Conservation (phyloP, 1,139 yeast genomes). For the Suhomyces kunorum region DNA sequence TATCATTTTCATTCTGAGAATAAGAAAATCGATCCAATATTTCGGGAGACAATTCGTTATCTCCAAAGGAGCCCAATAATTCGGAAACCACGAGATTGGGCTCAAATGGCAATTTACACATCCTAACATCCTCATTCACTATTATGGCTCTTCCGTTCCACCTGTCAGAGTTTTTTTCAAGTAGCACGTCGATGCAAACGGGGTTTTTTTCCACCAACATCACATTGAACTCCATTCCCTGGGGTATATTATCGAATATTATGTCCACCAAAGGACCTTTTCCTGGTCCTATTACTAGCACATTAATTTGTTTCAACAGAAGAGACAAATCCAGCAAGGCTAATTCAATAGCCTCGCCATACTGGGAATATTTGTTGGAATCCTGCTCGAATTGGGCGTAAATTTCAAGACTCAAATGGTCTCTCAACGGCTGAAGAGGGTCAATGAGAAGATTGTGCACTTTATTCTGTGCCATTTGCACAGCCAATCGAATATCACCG, state of each 20-base stretch:
- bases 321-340: conserved; percentile 45
- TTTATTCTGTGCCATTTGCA: neutral
- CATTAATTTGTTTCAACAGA: conserved; percentile 12
- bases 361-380: conserved; percentile 61
- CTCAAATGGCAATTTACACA: conserved; percentile 34
- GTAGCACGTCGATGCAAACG: conserved; percentile 54
- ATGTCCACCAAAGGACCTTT: conserved; percentile 73
- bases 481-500: neutral
- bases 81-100: conserved; percentile 71
- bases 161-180: conserved; percentile 36
- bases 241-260: conserved; percentile 32
- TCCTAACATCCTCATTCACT: conserved; percentile 57
- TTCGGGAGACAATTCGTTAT: conserved; percentile 88
- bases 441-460: conserved; percentile 20
- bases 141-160: conserved; percentile 55
- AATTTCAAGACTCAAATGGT: conserved; percentile 56
- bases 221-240: conserved; percentile 14
- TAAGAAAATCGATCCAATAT: conserved; percentile 40
- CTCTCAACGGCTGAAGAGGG: conserved; percentile 73
- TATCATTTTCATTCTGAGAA: neutral
- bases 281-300: conserved; percentile 84
- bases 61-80: conserved; percentile 85
- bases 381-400: conserved; percentile 76
- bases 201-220: conserved; percentile 65
- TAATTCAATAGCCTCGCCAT: conserved; percentile 61